phyloP scores from a whole-genome alignment of 2,329 filamentous ascomycete species.

The Dactylonectria estremocensis region DNA sequence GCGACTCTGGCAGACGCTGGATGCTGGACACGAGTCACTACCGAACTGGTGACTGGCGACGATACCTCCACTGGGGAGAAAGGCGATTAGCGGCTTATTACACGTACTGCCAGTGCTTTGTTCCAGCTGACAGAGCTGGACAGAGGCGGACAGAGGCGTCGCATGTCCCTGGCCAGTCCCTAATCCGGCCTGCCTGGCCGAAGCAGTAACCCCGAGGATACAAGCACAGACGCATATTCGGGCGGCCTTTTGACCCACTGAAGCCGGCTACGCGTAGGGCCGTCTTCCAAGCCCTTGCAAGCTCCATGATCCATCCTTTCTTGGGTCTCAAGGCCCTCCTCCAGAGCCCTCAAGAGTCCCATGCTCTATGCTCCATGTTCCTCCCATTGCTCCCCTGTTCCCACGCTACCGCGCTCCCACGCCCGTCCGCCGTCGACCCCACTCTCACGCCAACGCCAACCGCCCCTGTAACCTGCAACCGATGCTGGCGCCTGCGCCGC shows the following conservation, averaged over 20 bases:
- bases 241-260: background rate
- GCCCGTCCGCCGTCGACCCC: constrained; percentile 30
- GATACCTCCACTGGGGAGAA: background rate
- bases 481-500: constrained; percentile 25
- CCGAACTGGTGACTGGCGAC: background rate
- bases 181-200: background rate
- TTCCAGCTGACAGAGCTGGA: background rate
- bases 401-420: constrained; percentile 26
- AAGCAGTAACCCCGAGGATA: background rate
- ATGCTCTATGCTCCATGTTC: no score
- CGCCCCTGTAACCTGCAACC: constrained; percentile 32
- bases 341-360: no score
- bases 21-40: background rate
- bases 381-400: background rate
- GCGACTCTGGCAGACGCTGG: background rate
- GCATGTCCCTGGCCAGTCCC: constrained; percentile 1
- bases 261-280: constrained; percentile 26
- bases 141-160: background rate
- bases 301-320: constrained; percentile 3
- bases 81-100: no score
- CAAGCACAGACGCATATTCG: background rate
- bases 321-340: background rate
- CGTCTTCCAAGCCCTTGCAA: constrained; percentile 19
- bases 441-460: constrained; percentile 41
- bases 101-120: background rate